Evolutionary conservation across 352 stramenopile species (phyloP).

Genomic region (Phytophthora cryptogea): DNA sequence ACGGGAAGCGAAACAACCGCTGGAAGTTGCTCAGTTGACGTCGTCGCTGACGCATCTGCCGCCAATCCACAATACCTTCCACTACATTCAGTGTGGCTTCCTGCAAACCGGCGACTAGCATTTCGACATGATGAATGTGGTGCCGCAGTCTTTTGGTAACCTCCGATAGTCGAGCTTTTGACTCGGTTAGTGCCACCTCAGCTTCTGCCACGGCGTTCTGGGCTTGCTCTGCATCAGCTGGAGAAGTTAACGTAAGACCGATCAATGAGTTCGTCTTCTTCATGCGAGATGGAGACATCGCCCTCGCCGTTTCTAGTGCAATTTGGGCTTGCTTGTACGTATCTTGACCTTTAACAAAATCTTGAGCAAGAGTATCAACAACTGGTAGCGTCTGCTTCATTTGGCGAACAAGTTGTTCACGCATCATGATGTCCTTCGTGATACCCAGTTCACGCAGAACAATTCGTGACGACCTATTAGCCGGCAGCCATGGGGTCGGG

Average conservation of each 20-base stretch:
- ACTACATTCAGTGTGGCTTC: slow-evolving; percentile 41
- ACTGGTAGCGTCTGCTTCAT: slow-evolving; percentile 31
- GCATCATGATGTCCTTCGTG: slow-evolving; percentile 64
- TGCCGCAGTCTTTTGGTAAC: slow-evolving; percentile 31
- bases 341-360: slow-evolving; percentile 37
- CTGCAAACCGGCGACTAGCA: slow-evolving; percentile 34
- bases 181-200: slow-evolving; percentile 8
- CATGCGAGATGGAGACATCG: slow-evolving; percentile 23
- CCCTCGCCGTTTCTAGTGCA: slow-evolving; percentile 13
- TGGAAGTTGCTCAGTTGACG: slow-evolving; percentile 46
- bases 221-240: slow-evolving; percentile 10
- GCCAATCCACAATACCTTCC: slow-evolving; percentile 54
- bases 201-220: slow-evolving; percentile 15
- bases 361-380: slow-evolving; percentile 34
- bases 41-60: slow-evolving; percentile 31
- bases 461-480: slow-evolving; percentile 34
- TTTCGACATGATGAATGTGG: slow-evolving; percentile 36
- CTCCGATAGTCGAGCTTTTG: slow-evolving; percentile 20
- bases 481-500: slow-evolving; percentile 23
- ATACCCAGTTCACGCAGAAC: slow-evolving; percentile 54
- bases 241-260: slow-evolving; percentile 17
- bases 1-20: slow-evolving; percentile 49
- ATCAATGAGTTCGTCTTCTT: slow-evolving; percentile 31
- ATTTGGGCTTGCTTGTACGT: slow-evolving; percentile 24
- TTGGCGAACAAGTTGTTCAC: slow-evolving; percentile 58